Percentiles rank a stretch among this genome's conserved stretches.
phyloP scores from a whole-genome alignment of 1,139 yeast species.

The Pichia sp. region DNA sequence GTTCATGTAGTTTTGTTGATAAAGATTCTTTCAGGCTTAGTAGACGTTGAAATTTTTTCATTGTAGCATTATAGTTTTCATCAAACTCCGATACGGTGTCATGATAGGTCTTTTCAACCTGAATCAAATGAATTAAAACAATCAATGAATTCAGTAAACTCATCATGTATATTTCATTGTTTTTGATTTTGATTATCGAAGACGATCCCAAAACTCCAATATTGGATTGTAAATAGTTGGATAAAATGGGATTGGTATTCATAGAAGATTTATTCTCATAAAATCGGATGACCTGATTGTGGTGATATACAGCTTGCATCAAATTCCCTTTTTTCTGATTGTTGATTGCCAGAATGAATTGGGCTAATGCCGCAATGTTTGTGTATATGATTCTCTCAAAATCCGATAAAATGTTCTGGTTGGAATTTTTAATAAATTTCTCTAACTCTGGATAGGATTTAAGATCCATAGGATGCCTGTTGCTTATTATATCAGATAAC shows the following conservation, averaged over 20 bases:
- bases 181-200: background rate
- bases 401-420: too few species aligned
- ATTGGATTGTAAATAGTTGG: background rate
- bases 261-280: background rate
- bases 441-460: too few species aligned
- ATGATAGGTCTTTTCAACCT: conserved; percentile 2
- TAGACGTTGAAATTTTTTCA: conserved; percentile 13
- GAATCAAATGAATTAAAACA: conserved; percentile 5
- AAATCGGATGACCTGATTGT: conserved; percentile 11
- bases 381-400: conserved; percentile 28
- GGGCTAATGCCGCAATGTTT: conserved; percentile 29
- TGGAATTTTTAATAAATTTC: conserved; percentile 28
- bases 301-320: conserved; percentile 32
- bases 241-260: background rate
- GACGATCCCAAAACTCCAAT: background rate
- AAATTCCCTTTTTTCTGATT: conserved; percentile 32
- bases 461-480: too few species aligned
- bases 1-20: background rate
- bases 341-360: conserved; percentile 32
- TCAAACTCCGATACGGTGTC: conserved; percentile 17
- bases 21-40: conserved; percentile 14
- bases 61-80: conserved; percentile 10
- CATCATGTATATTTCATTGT: background rate
- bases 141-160: background rate
- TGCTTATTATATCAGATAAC: conserved; percentile 26